These are phyloP conservation scores for Pseudogymnoascus sp. DNA, from an alignment of 2,329 filamentous ascomycete species.

Conservation along the genomic window DNA sequence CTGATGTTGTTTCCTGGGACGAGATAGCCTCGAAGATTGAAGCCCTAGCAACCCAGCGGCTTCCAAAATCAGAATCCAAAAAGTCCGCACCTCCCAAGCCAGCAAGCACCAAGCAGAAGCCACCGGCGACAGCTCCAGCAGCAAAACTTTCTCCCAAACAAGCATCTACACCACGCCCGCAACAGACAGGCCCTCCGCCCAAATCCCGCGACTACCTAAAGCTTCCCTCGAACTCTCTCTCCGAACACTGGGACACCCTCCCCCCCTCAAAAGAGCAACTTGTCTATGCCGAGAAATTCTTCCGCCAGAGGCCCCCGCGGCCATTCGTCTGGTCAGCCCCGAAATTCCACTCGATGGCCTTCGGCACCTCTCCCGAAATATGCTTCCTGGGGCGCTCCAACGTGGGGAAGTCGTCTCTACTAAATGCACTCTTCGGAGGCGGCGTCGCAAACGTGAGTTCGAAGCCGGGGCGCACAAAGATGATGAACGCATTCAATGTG, in stretches of 20 bases:
- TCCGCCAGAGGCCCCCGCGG: constrained; percentile 37
- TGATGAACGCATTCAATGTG: constrained; percentile 60
- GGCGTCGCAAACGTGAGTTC: constrained; percentile 47
- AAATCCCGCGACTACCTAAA: constrained; percentile 13
- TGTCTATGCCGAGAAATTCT: constrained; percentile 38
- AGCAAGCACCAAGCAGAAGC: neutral
- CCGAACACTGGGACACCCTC: constrained; percentile 44
- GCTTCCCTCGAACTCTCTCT: constrained; percentile 23
- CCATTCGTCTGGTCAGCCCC: constrained; percentile 52
- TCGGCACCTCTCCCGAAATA: constrained; percentile 33
- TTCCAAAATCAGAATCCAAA: neutral
- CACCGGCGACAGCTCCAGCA: neutral
- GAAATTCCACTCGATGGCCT: constrained; percentile 52
- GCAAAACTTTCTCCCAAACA: neutral
- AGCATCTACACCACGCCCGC: neutral
- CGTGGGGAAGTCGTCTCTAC: constrained; percentile 59
- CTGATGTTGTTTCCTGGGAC: constrained; percentile 6
- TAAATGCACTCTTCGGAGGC: constrained; percentile 54
- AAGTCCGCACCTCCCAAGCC: neutral
- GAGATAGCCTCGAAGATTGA: constrained; percentile 4
- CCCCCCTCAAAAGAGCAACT: constrained; percentile 38
- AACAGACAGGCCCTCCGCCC: neutral
- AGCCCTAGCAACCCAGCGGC: constrained; percentile 2
- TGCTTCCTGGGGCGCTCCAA: constrained; percentile 61
- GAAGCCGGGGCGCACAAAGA: constrained; percentile 53